phyloP scores from a whole-genome alignment of 2,329 filamentous ascomycete species.

The Botrytis elliptica region DNA sequence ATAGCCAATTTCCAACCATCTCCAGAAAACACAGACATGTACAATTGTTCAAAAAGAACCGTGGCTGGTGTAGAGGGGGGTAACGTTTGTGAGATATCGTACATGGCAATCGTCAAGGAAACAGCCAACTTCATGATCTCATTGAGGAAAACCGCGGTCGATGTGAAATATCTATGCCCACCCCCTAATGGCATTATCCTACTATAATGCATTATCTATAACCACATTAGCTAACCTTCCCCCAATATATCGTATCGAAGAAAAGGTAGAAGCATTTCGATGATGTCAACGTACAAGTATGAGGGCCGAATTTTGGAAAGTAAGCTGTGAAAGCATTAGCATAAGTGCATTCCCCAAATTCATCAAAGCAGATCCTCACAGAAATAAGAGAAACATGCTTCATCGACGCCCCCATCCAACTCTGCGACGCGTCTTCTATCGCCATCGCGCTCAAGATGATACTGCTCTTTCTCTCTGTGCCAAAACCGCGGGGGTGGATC shows the following conservation, averaged over 20 bases:
- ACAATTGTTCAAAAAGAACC: constrained; percentile 76
- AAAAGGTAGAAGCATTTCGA: neutral
- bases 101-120: constrained; percentile 81
- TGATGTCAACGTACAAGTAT: constrained; percentile 57
- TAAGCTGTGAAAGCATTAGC: constrained; percentile 56
- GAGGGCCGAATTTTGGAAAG: constrained; percentile 75
- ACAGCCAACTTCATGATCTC: constrained; percentile 88
- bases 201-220: constrained; percentile 88
- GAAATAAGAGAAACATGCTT: constrained; percentile 67
- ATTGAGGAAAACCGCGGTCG: constrained; percentile 90
- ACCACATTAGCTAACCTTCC: neutral
- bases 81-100: constrained; percentile 77
- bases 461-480: neutral
- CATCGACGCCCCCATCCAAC: constrained; percentile 57
- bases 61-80: constrained; percentile 78
- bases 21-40: constrained; percentile 76
- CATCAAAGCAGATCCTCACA: constrained; percentile 45
- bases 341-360: constrained; percentile 30
- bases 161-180: constrained; percentile 87
- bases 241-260: neutral
- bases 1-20: constrained; percentile 96
- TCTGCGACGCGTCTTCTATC: constrained; percentile 25
- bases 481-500: constrained; percentile 1
- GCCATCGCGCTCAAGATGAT: constrained; percentile 9
- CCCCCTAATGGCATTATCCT: constrained; percentile 83